Percentiles rank a stretch among this genome's conserved stretches.
phyloP scores from a whole-genome alignment of 2,329 filamentous ascomycete species.

The Sarocladiaceae sp. region DNA sequence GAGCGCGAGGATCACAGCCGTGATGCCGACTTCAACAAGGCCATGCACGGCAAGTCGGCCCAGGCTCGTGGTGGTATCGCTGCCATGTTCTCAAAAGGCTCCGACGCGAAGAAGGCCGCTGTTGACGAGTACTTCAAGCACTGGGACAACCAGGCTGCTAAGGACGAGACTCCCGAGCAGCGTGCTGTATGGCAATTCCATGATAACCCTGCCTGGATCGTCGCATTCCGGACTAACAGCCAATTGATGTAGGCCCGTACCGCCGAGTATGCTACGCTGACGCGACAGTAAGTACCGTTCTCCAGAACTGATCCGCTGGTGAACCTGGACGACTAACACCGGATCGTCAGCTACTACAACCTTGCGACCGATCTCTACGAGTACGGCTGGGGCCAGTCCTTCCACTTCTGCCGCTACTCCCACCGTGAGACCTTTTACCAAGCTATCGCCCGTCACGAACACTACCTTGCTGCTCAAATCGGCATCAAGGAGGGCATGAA shows the following conservation, averaged over 20 bases:
- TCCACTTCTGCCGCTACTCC: slow-evolving; percentile 96
- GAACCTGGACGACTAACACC: slow-evolving; percentile 15
- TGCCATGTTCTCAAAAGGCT: slow-evolving; percentile 81
- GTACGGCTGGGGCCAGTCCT: slow-evolving; percentile 92
- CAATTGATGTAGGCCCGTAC: slow-evolving; percentile 56
- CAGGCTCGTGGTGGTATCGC: slow-evolving; percentile 65
- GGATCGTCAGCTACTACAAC: slow-evolving; percentile 73
- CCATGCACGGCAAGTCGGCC: slow-evolving; percentile 70
- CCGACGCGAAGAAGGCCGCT: slow-evolving; percentile 67
- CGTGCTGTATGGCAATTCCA: too few species aligned
- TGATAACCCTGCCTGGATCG: too few species aligned
- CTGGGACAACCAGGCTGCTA: slow-evolving; percentile 79
- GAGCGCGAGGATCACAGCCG: slow-evolving; percentile 78
- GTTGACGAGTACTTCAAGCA: slow-evolving; percentile 95
- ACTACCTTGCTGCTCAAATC: slow-evolving; percentile 90
- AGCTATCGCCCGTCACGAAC: slow-evolving; percentile 92
- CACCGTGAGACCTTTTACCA: slow-evolving; percentile 80
- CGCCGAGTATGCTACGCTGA: slow-evolving; percentile 87
- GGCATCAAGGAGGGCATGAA: slow-evolving; percentile 79
- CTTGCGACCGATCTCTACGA: slow-evolving; percentile 95
- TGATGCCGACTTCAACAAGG: slow-evolving; percentile 88
- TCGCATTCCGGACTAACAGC: slow-evolving; percentile 15
- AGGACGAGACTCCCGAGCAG: slow-evolving; percentile 74
- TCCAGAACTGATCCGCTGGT: background rate
- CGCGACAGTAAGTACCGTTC: slow-evolving; percentile 68